These are phyloP conservation scores for Neoconidiobolus thromboides DNA, from an alignment of 371 early-diverging fungal species.

Conservation along the genomic window DNA sequence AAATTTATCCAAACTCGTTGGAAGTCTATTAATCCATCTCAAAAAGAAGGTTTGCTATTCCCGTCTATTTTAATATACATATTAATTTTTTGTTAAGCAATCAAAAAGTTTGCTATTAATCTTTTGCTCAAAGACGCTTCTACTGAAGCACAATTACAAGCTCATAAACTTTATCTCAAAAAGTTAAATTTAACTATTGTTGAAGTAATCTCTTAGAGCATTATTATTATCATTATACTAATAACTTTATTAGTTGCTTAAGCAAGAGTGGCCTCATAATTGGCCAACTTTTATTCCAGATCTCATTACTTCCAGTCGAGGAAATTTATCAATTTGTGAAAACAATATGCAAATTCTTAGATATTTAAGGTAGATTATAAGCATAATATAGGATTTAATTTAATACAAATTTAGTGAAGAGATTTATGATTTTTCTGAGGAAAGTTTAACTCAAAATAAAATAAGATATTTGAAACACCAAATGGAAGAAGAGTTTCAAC, in stretches of 20 bases:
- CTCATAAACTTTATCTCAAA: slow-evolving; percentile 54
- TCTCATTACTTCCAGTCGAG: slow-evolving; percentile 83
- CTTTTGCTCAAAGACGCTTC: slow-evolving; percentile 77
- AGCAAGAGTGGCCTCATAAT: slow-evolving; percentile 99
- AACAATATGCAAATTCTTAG: slow-evolving; percentile 98
- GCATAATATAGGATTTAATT: background rate
- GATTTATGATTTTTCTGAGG: slow-evolving; percentile 94
- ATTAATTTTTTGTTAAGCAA: slow-evolving; percentile 30
- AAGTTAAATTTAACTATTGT: slow-evolving; percentile 91
- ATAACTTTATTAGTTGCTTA: slow-evolving; percentile 58
- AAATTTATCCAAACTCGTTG: slow-evolving; percentile 93
- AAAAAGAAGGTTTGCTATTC: slow-evolving; percentile 55
- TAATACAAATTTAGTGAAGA: slow-evolving; percentile 57
- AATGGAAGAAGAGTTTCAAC: slow-evolving; percentile 88
- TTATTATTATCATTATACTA: slow-evolving; percentile 2
- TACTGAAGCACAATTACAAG: slow-evolving; percentile 45
- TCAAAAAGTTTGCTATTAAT: slow-evolving; percentile 82
- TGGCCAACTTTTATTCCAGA: slow-evolving; percentile 99
- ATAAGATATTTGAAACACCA: slow-evolving; percentile 79
- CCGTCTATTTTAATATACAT: background rate
- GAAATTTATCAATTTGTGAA: slow-evolving; percentile 83
- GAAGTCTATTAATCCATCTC: slow-evolving; percentile 80
- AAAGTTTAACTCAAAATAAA: slow-evolving; percentile 93
- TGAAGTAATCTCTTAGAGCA: slow-evolving; percentile 32
- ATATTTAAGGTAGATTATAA: slow-evolving; percentile 52